Conservation (phyloP, 257 asterid species). For the Echium plantagineum region DNA sequence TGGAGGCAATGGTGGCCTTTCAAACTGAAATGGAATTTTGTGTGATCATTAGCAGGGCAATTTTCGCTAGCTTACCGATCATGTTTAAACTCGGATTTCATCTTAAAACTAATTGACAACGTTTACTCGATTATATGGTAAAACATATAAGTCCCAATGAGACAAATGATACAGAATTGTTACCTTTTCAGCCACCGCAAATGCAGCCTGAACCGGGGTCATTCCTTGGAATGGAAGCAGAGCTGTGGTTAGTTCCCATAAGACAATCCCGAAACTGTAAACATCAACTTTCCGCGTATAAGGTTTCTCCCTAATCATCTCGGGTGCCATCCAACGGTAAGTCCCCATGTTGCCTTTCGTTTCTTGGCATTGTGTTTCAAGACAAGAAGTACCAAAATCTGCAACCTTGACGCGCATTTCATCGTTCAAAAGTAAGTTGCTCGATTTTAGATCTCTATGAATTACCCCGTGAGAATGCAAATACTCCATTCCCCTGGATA, state of each 20-base stretch:
- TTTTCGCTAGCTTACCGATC: too few species aligned
- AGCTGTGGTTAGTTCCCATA: constrained; percentile 59
- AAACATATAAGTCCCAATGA: too few species aligned
- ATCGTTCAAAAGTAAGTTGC: constrained; percentile 21
- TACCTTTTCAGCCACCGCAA: constrained; percentile 46
- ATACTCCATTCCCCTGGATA: constrained; percentile 34
- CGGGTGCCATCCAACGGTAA: constrained; percentile 39
- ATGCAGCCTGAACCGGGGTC: constrained; percentile 64
- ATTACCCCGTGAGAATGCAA: constrained; percentile 34
- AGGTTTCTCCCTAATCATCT: constrained; percentile 50
- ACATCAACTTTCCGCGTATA: constrained; percentile 55
- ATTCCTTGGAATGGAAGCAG: constrained; percentile 54
- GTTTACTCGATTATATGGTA: too few species aligned
- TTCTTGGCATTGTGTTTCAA: constrained; percentile 25
- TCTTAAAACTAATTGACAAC: too few species aligned
- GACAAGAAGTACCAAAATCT: constrained; percentile 28
- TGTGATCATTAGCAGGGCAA: too few species aligned
- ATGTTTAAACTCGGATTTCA: too few species aligned
- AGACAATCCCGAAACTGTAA: constrained; percentile 53
- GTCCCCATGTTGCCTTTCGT: constrained; percentile 32
- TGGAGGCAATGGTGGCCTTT: constrained; percentile 81
- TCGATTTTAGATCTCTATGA: constrained; percentile 28
- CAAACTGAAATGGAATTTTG: constrained; percentile 37
- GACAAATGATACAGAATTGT: background rate
- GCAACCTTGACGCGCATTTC: constrained; percentile 29